Conservation (phyloP, 2,329 filamentous ascomycete genomes). For the Boeremia lycopersici region DNA sequence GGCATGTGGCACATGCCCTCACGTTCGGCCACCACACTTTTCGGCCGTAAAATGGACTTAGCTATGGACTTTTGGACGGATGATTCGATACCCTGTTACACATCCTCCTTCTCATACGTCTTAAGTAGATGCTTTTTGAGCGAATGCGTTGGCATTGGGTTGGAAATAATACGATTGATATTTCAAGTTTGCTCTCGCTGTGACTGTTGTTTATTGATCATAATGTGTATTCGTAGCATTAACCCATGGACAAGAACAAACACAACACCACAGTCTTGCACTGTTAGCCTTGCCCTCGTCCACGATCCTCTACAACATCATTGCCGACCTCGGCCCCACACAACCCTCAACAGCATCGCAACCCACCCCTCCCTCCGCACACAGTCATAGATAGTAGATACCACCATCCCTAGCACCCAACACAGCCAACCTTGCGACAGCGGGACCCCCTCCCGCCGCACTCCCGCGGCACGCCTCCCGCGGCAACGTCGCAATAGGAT, state of each 20-base stretch:
- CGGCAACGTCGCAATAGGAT: background rate
- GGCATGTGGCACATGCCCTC: constrained; percentile 15
- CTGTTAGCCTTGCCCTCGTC: background rate
- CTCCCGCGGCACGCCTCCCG: background rate
- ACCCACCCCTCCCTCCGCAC: background rate
- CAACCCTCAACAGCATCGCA: background rate
- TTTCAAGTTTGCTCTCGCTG: background rate
- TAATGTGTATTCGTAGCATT: background rate
- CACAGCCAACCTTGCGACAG: constrained; percentile 3
- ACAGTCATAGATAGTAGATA: constrained; percentile 1
- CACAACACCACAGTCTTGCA: background rate
- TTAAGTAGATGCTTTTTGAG: constrained; percentile 15
- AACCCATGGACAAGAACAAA: background rate
- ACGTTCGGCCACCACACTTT: constrained; percentile 20
- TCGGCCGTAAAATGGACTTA: constrained; percentile 25
- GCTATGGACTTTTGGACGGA: constrained; percentile 26
- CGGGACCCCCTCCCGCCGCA: background rate
- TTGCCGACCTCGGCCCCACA: constrained; percentile 9
- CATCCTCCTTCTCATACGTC: constrained; percentile 19
- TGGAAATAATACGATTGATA: constrained; percentile 12
- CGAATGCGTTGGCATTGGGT: constrained; percentile 2
- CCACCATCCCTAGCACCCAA: constrained; percentile 2
- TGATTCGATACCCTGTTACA: constrained; percentile 36
- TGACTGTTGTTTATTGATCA: background rate
- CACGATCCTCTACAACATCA: background rate